Conservation (phyloP, 75 land plant genomes). For the Pinus albicaulis region DNA sequence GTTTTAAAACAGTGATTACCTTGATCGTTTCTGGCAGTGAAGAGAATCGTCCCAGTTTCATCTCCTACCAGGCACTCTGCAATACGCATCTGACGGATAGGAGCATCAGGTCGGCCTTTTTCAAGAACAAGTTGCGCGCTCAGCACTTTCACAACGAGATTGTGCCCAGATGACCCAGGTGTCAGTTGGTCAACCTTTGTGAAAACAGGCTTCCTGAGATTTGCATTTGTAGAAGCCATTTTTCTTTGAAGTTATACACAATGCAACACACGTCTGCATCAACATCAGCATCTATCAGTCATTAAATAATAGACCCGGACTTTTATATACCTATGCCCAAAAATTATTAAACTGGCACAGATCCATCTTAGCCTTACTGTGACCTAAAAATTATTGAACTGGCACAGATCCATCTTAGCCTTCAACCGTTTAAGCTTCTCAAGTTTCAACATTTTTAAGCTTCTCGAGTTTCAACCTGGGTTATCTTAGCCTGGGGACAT, state of each 20-base stretch:
- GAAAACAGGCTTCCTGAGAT: constrained; percentile 58
- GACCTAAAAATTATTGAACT: no score
- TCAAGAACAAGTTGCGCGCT: constrained; percentile 43
- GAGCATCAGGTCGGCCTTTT: constrained; percentile 38
- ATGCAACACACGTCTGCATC: no score
- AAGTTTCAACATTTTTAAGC: no score
- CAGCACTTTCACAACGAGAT: constrained; percentile 53
- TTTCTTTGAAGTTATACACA: not conserved
- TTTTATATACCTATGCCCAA: no score
- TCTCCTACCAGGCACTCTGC: constrained; percentile 74
- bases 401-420: no score
- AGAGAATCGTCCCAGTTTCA: constrained; percentile 64
- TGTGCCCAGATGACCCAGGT: constrained; percentile 69
- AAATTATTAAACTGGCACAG: no score
- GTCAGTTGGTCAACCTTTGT: constrained; percentile 58
- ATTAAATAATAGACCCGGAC: no score
- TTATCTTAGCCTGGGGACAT: no score
- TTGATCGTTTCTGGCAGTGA: constrained; percentile 74
- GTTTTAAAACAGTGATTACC: constrained; percentile 15
- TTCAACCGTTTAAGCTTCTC: no score
- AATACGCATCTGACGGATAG: constrained; percentile 56
- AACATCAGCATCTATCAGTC: no score
- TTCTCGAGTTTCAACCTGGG: no score
- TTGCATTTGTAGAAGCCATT: constrained; percentile 42
- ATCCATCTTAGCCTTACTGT: no score